Conservation (phyloP, 495 filamentous ascomycete species). For the Xylaria curta region DNA sequence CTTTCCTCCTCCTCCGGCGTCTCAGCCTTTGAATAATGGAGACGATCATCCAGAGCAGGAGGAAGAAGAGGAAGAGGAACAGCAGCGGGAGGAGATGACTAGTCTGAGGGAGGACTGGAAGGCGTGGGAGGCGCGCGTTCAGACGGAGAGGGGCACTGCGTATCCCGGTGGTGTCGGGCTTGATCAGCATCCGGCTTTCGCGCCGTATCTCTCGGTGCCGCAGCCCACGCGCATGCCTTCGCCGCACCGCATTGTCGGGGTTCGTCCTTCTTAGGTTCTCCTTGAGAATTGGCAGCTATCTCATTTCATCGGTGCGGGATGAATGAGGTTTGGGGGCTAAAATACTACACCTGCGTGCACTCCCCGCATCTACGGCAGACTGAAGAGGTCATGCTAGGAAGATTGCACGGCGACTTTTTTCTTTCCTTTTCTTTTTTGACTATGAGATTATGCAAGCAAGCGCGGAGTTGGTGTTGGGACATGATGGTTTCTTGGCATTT, state of each 20-base stretch:
- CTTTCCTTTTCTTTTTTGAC: background rate
- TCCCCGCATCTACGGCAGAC: background rate
- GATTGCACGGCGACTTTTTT: background rate
- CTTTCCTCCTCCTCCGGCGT: background rate
- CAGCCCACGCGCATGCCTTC: conserved; percentile 37
- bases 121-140: conserved; percentile 41
- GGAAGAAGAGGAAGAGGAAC: background rate
- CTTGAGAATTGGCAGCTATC: background rate
- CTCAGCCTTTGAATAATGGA: conserved; percentile 6
- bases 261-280: background rate
- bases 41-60: conserved; percentile 10
- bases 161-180: conserved; percentile 39
- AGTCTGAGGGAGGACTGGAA: conserved; percentile 37
- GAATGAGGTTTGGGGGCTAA: background rate
- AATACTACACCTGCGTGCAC: background rate
- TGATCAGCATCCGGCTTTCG: conserved; percentile 33
- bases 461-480: conserved; percentile 8
- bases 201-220: conserved; percentile 35
- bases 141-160: conserved; percentile 36
- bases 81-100: background rate
- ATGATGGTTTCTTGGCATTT: background rate
- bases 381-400: background rate
- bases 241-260: conserved; percentile 9
- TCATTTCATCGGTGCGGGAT: background rate
- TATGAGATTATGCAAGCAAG: background rate